Percentiles rank a stretch among this genome's conserved stretches.
These are phyloP conservation scores for Tulasnella sp. DNA, from an alignment of 768 basidiomycete genomes.

Conservation along the genomic window DNA sequence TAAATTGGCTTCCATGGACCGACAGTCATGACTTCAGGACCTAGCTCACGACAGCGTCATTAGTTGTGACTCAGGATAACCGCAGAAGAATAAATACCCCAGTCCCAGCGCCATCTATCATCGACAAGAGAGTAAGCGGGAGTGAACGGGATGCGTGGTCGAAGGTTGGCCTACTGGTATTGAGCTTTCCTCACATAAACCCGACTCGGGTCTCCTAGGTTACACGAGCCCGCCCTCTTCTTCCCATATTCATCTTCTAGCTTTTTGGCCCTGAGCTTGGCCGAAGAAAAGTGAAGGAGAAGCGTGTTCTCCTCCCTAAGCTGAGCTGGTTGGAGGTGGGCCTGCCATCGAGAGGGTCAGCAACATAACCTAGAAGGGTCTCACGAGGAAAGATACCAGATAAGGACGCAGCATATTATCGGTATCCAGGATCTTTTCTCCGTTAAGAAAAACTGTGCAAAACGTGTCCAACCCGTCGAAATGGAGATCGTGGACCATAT, in stretches of 20 bases:
- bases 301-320: constrained; percentile 39
- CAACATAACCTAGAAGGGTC: constrained; percentile 20
- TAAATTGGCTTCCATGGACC: constrained; percentile 39
- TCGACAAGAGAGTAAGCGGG: neutral
- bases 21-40: constrained; percentile 40
- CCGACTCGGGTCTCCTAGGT: constrained; percentile 44
- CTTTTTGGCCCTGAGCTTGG: constrained; percentile 47
- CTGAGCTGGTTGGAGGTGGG: neutral
- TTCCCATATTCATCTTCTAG: constrained; percentile 49
- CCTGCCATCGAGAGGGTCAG: constrained; percentile 34
- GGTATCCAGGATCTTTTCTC: constrained; percentile 43
- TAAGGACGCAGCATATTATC: constrained; percentile 63
- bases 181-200: constrained; percentile 39
- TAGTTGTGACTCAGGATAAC: neutral
- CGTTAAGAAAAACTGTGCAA: constrained; percentile 63
- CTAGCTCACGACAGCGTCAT: constrained; percentile 16
- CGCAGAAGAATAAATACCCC: constrained; percentile 31
- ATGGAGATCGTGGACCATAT: constrained; percentile 40
- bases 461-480: constrained; percentile 69
- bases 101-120: constrained; percentile 35
- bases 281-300: constrained; percentile 56
- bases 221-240: constrained; percentile 56
- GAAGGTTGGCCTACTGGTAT: constrained; percentile 16
- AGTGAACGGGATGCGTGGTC: neutral
- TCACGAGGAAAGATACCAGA: constrained; percentile 35